These are phyloP conservation scores for Ophiostoma ulmi DNA, from an alignment of 2,329 filamentous ascomycete species.

Conservation along the genomic window DNA sequence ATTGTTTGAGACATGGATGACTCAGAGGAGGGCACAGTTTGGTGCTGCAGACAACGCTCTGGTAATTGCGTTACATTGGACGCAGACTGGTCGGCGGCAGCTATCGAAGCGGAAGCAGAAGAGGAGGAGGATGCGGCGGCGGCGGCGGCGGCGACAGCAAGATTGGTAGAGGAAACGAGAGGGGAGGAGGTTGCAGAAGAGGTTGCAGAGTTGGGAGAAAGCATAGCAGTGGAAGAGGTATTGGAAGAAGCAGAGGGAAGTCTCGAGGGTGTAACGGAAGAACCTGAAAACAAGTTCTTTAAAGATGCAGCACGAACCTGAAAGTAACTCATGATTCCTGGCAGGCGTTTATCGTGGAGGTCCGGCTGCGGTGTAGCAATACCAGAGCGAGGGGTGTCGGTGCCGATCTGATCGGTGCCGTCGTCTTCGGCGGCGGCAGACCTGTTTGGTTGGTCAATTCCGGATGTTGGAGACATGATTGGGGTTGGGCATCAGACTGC, in stretches of 20 bases:
- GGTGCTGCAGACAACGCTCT: background rate
- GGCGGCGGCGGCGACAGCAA: constrained; percentile 11
- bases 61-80: background rate
- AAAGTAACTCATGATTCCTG: constrained; percentile 96
- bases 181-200: constrained; percentile 31
- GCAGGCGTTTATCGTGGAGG: constrained; percentile 87
- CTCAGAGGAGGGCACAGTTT: background rate
- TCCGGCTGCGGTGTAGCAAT: constrained; percentile 92
- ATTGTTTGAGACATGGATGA: background rate
- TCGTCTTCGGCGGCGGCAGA: constrained; percentile 61
- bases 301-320: constrained; percentile 94
- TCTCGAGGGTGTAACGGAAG: constrained; percentile 38
- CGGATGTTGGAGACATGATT: constrained; percentile 37
- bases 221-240: constrained; percentile 20
- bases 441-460: constrained; percentile 52
- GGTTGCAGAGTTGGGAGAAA: constrained; percentile 28
- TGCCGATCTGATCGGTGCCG: constrained; percentile 69
- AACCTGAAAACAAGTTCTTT: constrained; percentile 43
- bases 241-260: constrained; percentile 31
- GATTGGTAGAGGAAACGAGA: constrained; percentile 9
- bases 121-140: background rate
- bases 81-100: background rate
- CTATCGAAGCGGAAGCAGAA: background rate
- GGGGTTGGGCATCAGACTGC: constrained; percentile 16
- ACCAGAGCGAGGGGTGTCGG: constrained; percentile 82